Evolutionary conservation across 2,329 filamentous ascomycete species (phyloP), one percentile per base, ranked within the genome.

Genomic region (Sclerotinia minor): DNA sequence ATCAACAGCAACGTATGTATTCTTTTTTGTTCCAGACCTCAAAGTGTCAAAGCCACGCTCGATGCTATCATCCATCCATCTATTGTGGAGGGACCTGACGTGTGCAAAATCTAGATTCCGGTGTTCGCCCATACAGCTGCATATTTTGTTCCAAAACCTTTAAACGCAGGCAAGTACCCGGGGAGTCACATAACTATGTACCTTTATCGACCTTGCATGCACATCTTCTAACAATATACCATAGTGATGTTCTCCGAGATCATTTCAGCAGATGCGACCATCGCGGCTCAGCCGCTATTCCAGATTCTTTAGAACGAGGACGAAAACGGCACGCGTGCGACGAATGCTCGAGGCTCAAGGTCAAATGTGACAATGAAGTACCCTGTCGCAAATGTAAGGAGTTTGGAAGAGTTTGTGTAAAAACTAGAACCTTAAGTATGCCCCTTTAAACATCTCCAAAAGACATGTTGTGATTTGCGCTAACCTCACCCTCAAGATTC

Each of bases 71-170:
- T 13, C 38, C 11, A 38, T 38, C 38, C 3, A 44, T 54, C 32
- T 13, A 17, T 26, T 29, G 29, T 26, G 50, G 52, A 57, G 38
- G 19, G 26, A 52, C 24, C 38, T 66, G 61, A 71, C 68, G 67
- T 71, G 69, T 38, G 49, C 67, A 52, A 32, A 60, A 49, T 60
- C 26, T 60, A 77, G 75, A 77, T 72, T 75, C 75, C 47, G 74
- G 73, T 41, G 72, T 73, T 53, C 69, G 75, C 29, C 75, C 76
- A 38, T 76, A 75, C 68, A 74, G 72, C 59, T 77, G 76, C 70
- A 74, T 73, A 71, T 77, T 77, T 67, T 77, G 76, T 71, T 72
- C 73, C 66, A 77, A 77, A 67, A 76, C 74, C 9, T 77, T 77
- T 72, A 77, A 77, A 64, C 75, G 76, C 68, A 77, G 75, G 76